These are phyloP conservation scores for Mortierella sp. DNA, from an alignment of 371 early-diverging fungal genomes.

Conservation along the genomic window DNA sequence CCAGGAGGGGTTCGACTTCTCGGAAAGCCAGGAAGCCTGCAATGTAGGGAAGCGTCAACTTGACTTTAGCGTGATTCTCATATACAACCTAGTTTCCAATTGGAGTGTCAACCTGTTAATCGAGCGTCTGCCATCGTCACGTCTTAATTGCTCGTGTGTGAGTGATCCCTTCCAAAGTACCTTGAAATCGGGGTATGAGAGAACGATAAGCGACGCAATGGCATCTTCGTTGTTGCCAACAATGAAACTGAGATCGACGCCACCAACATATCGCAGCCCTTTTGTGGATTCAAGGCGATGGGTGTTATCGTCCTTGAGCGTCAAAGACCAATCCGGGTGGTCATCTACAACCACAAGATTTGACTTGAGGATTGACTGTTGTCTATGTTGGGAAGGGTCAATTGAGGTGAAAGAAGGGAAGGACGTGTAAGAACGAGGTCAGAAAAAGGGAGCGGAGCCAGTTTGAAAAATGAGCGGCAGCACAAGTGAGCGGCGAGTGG, in stretches of 20 bases:
- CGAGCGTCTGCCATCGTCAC: background rate
- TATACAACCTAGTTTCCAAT: conserved; percentile 66
- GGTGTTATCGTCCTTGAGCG: conserved; percentile 23
- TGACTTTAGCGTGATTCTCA: conserved; percentile 65
- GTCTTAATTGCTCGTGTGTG: background rate
- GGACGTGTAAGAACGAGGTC: background rate
- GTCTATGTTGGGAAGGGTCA: conserved; percentile 11
- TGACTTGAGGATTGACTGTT: conserved; percentile 37
- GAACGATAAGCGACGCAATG: conserved; percentile 80
- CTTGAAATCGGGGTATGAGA: conserved; percentile 74
- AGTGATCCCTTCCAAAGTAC: conserved; percentile 10
- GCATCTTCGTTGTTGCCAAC: conserved; percentile 73
- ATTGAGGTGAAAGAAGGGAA: background rate
- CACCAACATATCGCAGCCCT: conserved; percentile 78
- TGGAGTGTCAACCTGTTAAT: conserved; percentile 5
- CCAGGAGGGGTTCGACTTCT: conserved; percentile 76
- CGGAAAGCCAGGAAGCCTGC: conserved; percentile 93
- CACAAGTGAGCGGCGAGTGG: background rate
- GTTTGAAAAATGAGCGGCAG: background rate
- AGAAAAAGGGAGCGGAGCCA: background rate
- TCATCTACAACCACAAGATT: conserved; percentile 35
- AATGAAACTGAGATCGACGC: conserved; percentile 89
- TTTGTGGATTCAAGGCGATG: conserved; percentile 27
- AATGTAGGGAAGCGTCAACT: conserved; percentile 81
- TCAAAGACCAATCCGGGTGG: conserved; percentile 45